These are phyloP conservation scores for Hymenoscyphus fraxineus DNA, from an alignment of 2,329 filamentous ascomycete genomes.

Conservation along the genomic window DNA sequence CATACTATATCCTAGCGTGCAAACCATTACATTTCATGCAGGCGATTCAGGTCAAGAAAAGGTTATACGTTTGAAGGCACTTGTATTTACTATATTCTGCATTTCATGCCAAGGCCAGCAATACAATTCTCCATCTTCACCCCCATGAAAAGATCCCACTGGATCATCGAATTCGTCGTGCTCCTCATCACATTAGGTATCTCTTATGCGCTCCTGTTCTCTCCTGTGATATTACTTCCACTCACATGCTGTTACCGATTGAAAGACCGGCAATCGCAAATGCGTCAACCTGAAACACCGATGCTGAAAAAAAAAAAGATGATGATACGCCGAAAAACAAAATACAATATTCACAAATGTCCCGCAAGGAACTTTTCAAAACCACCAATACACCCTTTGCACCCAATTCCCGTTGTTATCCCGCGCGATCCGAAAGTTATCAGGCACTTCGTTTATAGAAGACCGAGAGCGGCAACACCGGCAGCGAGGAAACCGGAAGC, in stretches of 20 bases:
- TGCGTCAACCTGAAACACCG: constrained; percentile 32
- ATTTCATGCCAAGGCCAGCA: constrained; percentile 4
- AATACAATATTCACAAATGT: constrained; percentile 30
- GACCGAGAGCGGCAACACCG: constrained; percentile 51
- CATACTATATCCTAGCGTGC: not conserved
- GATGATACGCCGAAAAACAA: constrained; percentile 22
- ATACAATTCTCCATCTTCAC: not conserved
- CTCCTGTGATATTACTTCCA: not conserved
- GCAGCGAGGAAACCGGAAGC: constrained; percentile 43
- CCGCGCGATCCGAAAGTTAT: not conserved
- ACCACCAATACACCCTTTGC: constrained; percentile 2
- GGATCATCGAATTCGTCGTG: constrained; percentile 6
- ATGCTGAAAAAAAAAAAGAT: constrained; percentile 33
- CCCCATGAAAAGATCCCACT: not conserved
- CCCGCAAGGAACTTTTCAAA: not conserved
- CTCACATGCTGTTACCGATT: constrained; percentile 6
- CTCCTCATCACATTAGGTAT: constrained; percentile 2
- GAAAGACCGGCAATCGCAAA: constrained; percentile 21
- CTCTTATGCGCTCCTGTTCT: not conserved
- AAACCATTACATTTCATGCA: not conserved
- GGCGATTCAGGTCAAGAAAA: not conserved
- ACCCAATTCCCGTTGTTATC: constrained; percentile 6
- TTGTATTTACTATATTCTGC: constrained; percentile 10
- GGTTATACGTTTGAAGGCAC: not conserved
- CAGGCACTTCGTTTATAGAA: constrained; percentile 44